Percentiles rank a stretch among this genome's conserved stretches.
Conservation (phyloP, 345 rosid genomes). For the Orychophragmus violaceus region DNA sequence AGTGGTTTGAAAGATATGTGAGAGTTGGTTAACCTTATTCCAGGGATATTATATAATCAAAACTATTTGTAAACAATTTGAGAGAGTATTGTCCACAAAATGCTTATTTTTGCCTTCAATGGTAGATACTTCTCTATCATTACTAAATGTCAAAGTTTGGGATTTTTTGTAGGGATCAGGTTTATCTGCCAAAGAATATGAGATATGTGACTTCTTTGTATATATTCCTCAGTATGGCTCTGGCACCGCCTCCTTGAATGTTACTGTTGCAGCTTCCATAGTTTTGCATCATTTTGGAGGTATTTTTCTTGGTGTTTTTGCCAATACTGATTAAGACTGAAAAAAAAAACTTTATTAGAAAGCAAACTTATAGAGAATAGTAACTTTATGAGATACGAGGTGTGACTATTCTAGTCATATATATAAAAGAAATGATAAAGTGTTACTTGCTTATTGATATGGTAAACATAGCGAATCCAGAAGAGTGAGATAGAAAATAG, state of each 20-base stretch:
- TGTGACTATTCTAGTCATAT: background rate
- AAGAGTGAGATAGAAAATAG: no score
- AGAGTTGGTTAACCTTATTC: background rate
- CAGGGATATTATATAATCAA: no score
- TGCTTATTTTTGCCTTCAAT: background rate
- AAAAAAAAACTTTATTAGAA: background rate
- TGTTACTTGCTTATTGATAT: no score
- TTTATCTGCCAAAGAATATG: slow-evolving; percentile 82
- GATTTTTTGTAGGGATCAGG: slow-evolving; percentile 66
- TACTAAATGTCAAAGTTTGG: background rate
- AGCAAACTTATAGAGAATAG: background rate
- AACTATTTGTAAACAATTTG: no score
- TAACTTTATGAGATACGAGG: background rate
- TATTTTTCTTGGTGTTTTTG: slow-evolving; percentile 11
- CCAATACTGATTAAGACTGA: no score
- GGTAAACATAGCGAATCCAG: no score
- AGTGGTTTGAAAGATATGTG: background rate
- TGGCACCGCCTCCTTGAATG: slow-evolving; percentile 95
- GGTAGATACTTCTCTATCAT: background rate
- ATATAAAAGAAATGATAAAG: background rate
- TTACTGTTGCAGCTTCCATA: slow-evolving; percentile 93
- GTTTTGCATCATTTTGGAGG: slow-evolving; percentile 97
- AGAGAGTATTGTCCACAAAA: no score
- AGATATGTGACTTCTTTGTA: slow-evolving; percentile 84
- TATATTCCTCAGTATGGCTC: slow-evolving; percentile 90